Evolutionary conservation across 371 early-diverging fungal species (phyloP), one percentile per base, ranked within the genome.

Genomic region (Rhizopus arrhizus): DNA sequence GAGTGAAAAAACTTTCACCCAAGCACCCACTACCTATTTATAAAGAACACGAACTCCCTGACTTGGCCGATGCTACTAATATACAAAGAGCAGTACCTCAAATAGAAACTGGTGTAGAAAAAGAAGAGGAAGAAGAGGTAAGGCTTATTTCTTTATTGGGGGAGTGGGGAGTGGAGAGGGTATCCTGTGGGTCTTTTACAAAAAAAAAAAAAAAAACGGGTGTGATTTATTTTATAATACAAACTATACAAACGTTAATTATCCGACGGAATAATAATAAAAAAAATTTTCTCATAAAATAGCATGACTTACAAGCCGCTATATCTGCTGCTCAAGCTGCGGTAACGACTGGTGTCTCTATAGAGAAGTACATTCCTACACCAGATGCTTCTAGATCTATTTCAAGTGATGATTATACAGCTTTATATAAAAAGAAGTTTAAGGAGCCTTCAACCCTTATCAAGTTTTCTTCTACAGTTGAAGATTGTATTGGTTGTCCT

Each of bases 241-340:
- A 55, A 59, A 47, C n/a, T 61, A 61, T 68, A 68, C 54, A 52
- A 32, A n/a, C 16, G 35, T 48, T 29, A 48, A 29, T 29, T 48
- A 29, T 48, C 48, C 48, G 48, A 48, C 48, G 48, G 43, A 43
- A 48, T 48, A 22, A 48, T 29, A 28, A 9, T 13, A 11, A 45
- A n/a, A 41, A 40, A 70, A 53, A 54, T 45, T 50, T 54, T 56
- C 56, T 45, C 57, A 13, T 49, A 77, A 89, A 43, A 92, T 94
- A 98, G 84, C 94, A 95, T 69, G 97, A 97, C 72, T 77, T 98
- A 60, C 95, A 95, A 85, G 95, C 91, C n/a, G 97, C 93, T 56
- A 89, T 97, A 58, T 86, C 91, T 22, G 86, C 90, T 5, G 81
- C 85, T 13, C 84, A 90, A 51, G 88, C 91, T 10, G 91, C 91